Evolutionary conservation across 495 filamentous ascomycete species (phyloP).

Genomic region (Antarctomyces pellizariae): DNA sequence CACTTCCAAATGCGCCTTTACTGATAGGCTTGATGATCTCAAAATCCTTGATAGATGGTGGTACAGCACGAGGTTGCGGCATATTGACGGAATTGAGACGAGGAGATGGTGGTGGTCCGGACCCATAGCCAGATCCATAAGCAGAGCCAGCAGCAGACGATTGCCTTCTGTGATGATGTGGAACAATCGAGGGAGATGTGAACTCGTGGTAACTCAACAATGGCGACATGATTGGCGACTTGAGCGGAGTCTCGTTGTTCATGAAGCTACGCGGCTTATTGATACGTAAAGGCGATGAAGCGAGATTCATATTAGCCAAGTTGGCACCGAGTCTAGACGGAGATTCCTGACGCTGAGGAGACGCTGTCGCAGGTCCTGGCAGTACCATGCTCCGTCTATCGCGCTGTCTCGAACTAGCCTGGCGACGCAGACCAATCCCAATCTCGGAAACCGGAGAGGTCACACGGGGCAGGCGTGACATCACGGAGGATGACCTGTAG

Average conservation of each 20-base stretch:
- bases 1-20: constrained; percentile 94
- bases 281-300: constrained; percentile 72
- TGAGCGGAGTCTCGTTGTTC: constrained; percentile 44
- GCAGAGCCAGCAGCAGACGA: constrained; percentile 73
- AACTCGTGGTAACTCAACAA: constrained; percentile 63
- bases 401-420: constrained; percentile 47
- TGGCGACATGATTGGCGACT: constrained; percentile 76
- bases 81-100: constrained; percentile 51
- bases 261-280: constrained; percentile 58
- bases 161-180: constrained; percentile 66
- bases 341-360: constrained; percentile 66
- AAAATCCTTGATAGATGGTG: constrained; percentile 95
- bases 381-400: constrained; percentile 68
- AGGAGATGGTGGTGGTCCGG: constrained; percentile 56
- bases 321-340: constrained; percentile 35
- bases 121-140: too few species aligned
- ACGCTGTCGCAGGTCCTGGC: constrained; percentile 43
- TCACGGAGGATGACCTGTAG: constrained; percentile 51
- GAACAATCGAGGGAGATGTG: constrained; percentile 36
- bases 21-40: constrained; percentile 99
- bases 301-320: constrained; percentile 35
- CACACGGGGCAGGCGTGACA: constrained; percentile 36
- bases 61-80: constrained; percentile 52
- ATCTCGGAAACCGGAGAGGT: constrained; percentile 79
- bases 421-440: constrained; percentile 39